A percentile compares a stretch with the other conserved stretches of the same genome.
phyloP scores from a whole-genome alignment of 1,139 yeast genomes.

The Nakaseomyces kungkrabaensis region DNA sequence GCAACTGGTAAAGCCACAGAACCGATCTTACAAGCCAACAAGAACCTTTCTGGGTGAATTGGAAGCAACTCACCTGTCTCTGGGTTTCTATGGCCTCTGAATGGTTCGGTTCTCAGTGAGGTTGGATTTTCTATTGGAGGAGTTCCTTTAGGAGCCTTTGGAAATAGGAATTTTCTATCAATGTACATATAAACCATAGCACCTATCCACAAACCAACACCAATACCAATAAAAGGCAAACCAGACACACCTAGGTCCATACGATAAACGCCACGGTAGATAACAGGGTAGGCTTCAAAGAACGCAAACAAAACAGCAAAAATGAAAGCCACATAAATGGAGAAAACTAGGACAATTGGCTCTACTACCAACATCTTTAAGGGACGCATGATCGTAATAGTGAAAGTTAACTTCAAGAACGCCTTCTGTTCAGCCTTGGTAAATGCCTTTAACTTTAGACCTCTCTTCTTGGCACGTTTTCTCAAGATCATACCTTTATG shows the following conservation, averaged over 20 bases:
- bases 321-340: constrained; percentile 58
- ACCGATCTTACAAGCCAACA: constrained; percentile 43
- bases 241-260: constrained; percentile 57
- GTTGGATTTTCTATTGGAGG: constrained; percentile 23
- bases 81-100: constrained; percentile 27
- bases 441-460: constrained; percentile 37
- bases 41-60: constrained; percentile 37
- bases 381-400: constrained; percentile 48
- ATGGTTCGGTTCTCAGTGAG: constrained; percentile 19
- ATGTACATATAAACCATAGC: constrained; percentile 40
- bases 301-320: constrained; percentile 70
- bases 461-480: constrained; percentile 50
- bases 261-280: constrained; percentile 50
- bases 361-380: constrained; percentile 54
- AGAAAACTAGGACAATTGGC: constrained; percentile 59
- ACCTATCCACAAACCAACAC: constrained; percentile 52
- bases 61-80: constrained; percentile 44
- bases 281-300: constrained; percentile 69
- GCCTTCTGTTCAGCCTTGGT: constrained; percentile 24
- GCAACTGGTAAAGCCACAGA: constrained; percentile 57
- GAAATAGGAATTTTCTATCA: constrained; percentile 43
- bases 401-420: constrained; percentile 34
- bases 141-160: constrained; percentile 54
- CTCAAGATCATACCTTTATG: constrained; percentile 52
- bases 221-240: constrained; percentile 59